phyloP scores from a whole-genome alignment of 257 asterid genomes.

The Nicotiana knightiana region DNA sequence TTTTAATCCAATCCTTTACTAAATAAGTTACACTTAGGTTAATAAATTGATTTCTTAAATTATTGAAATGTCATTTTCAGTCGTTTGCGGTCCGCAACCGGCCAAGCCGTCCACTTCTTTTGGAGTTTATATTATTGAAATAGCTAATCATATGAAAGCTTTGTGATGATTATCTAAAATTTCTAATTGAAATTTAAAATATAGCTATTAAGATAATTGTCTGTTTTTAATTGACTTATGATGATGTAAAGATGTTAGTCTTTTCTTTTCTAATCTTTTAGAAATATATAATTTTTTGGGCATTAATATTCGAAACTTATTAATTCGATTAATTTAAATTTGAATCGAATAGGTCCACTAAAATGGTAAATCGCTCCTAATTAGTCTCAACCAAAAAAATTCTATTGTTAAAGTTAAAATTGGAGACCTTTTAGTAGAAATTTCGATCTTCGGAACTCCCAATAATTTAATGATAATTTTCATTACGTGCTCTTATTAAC shows the following conservation, averaged over 20 bases:
- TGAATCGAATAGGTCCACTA: too few relatives aligned
- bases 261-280: background rate
- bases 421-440: too few relatives aligned
- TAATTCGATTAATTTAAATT: background rate
- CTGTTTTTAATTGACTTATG: background rate
- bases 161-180: background rate
- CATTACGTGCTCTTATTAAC: too few relatives aligned
- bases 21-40: background rate
- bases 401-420: too few relatives aligned
- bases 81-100: background rate
- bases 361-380: too few relatives aligned
- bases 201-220: background rate
- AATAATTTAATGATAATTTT: too few relatives aligned
- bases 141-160: background rate
- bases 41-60: background rate
- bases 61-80: background rate
- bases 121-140: background rate
- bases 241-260: background rate
- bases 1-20: background rate
- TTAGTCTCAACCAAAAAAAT: too few relatives aligned
- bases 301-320: background rate
- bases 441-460: too few relatives aligned
- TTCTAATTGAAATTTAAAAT: background rate
- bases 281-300: background rate
- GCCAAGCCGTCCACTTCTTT: conserved; percentile 1